Conservation (phyloP, 1,284 basidiomycete species). For the Stygiomarasmius scandens region DNA sequence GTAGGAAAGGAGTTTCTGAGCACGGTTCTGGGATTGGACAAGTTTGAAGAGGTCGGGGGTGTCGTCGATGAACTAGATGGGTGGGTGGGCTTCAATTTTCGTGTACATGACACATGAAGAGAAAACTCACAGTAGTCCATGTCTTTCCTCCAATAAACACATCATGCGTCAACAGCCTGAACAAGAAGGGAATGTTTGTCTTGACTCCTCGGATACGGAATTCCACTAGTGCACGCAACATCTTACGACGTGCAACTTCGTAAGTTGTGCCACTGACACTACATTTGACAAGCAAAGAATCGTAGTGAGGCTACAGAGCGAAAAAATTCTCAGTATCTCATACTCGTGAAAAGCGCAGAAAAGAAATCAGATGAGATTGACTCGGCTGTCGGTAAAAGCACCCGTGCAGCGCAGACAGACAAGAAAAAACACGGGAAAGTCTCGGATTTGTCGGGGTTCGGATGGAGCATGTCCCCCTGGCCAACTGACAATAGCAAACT, state of each 20-base stretch:
- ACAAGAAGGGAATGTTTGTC: constrained; percentile 99
- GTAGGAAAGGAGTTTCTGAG: constrained; percentile 96
- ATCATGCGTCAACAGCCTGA: constrained; percentile 97
- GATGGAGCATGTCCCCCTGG: too few species aligned
- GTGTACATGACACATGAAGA: background rate
- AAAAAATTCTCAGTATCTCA: background rate
- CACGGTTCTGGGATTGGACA: constrained; percentile 97
- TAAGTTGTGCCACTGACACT: constrained; percentile 97
- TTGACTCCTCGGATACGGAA: constrained; percentile 99
- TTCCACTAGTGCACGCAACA: constrained; percentile 97
- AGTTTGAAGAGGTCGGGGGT: constrained; percentile 99
- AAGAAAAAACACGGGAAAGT: too few species aligned
- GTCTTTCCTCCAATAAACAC: constrained; percentile 96
- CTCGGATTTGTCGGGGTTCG: too few species aligned
- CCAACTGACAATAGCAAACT: too few species aligned
- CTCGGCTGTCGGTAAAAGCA: too few species aligned
- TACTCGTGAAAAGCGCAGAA: too few species aligned
- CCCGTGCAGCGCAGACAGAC: too few species aligned
- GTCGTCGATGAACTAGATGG: constrained; percentile 92
- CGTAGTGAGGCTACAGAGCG: constrained; percentile 86
- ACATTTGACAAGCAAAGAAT: constrained; percentile 97
- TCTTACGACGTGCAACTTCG: constrained; percentile 97
- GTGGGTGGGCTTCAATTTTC: too few species aligned
- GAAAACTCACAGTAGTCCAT: constrained; percentile 85
- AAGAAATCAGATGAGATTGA: too few species aligned